A percentile compares a stretch with the other conserved stretches of the same genome.
phyloP scores from a whole-genome alignment of 2,329 filamentous ascomycete genomes.

The Ophiocordyceps camponoti-leonardi region DNA sequence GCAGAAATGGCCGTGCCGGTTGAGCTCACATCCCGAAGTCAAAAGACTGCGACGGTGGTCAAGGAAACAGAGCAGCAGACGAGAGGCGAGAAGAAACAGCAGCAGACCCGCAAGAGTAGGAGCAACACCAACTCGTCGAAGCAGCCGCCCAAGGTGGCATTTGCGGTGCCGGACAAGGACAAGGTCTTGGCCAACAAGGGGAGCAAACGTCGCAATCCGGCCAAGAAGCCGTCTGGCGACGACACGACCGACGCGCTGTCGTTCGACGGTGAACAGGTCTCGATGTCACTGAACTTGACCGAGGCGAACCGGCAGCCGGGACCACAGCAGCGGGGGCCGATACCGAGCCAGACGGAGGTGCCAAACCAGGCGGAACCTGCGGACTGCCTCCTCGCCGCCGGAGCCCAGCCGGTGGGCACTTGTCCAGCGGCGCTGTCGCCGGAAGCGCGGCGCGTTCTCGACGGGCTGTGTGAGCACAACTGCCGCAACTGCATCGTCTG shows the following conservation, averaged over 20 bases:
- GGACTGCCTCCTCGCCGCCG: constrained; percentile 15
- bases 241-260: constrained; percentile 18
- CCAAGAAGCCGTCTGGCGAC: constrained; percentile 6
- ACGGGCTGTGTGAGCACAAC: constrained; percentile 35
- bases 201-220: constrained; percentile 20
- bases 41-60: constrained; percentile 9
- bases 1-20: constrained; percentile 11
- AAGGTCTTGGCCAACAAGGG: constrained; percentile 21
- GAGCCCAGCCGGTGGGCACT: background rate
- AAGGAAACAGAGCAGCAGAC: constrained; percentile 11
- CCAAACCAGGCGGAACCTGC: background rate
- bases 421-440: constrained; percentile 24
- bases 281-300: constrained; percentile 13
- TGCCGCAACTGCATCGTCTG: constrained; percentile 41
- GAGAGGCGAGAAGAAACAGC: constrained; percentile 10
- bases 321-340: background rate
- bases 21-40: constrained; percentile 16
- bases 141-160: constrained; percentile 19
- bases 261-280: constrained; percentile 16
- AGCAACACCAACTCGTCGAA: constrained; percentile 7
- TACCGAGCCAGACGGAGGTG: background rate
- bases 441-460: constrained; percentile 33
- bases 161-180: constrained; percentile 20
- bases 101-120: constrained; percentile 10
- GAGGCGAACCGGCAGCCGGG: constrained; percentile 3